Evolutionary conservation across 2,329 filamentous ascomycete species (phyloP), one percentile per base, ranked within the genome.

Genomic region (Sclerotinia spermophila): DNA sequence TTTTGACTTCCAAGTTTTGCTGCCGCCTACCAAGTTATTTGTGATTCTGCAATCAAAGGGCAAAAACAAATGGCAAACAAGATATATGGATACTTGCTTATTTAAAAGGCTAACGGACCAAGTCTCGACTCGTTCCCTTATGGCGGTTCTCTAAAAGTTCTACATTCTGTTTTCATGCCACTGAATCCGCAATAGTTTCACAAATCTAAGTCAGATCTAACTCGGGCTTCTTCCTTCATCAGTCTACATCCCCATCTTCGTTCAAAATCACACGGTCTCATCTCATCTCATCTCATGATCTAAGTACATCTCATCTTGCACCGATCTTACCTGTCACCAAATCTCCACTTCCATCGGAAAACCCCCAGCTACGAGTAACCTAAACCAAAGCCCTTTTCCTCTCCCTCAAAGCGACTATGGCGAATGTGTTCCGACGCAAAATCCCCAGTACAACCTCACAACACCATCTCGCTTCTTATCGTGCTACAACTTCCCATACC

Each of bases 231-330:
- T 58, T 58, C 24, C 55, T 40, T n/a, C 17, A 65, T 65, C 61
- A 44, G 33, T 45, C 59, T 65, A 38, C 45, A 40, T 60, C 56
- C 27, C 24, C 35, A 40, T 38, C 35, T 60, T 15, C 24, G 33
- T 65, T 65, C 61, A 21, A 65, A 48, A 65, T 65, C 33, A 53
- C 45, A 53, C 61, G 15, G 56, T 48, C 66, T 68, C 40, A 68
- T 68, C 53, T 68, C 38, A 42, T 67, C 30, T 67, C 66, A 68
- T 68, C 53, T 60, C 40, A 61, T 53, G 61, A 65, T 65, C 45
- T 53, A 33, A 65, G 61, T 53, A 65, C 61, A 65, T 65, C 61
- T 53, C 45, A 65, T 65, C 61, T 65, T 44, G 33, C 17, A 65
- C 61, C 45, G 38, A 51, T 15, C 21, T n/a, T 44, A 53, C 24